phyloP scores from a whole-genome alignment of 257 asterid genomes.

The Fraxinus pennsylvanica region DNA sequence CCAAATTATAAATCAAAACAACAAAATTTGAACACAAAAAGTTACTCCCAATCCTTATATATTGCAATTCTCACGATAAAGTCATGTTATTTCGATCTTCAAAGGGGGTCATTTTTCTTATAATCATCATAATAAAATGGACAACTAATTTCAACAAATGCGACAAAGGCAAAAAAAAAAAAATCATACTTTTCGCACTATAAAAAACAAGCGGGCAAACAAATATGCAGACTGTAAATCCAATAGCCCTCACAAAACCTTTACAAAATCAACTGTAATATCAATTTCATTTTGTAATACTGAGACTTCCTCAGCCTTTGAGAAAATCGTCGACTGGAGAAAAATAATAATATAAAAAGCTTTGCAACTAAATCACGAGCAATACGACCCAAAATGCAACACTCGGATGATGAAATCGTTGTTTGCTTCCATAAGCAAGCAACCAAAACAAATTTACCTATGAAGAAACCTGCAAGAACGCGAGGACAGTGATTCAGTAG shows the following conservation, averaged over 20 bases:
- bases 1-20: too few species aligned
- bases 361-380: conserved; percentile 25
- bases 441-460: conserved; percentile 27
- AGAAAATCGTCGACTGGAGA: conserved; percentile 19
- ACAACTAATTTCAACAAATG: neutral
- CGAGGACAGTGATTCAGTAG: conserved; percentile 12
- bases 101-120: too few species aligned
- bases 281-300: conserved; percentile 13
- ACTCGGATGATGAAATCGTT: conserved; percentile 8
- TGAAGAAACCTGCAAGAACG: conserved; percentile 38
- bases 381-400: conserved; percentile 24
- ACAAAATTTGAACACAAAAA: too few species aligned
- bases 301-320: conserved; percentile 1
- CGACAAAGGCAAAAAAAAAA: neutral
- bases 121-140: neutral
- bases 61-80: too few species aligned
- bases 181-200: neutral
- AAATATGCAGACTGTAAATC: conserved; percentile 13
- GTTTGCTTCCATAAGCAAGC: conserved; percentile 35
- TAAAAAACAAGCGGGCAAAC: conserved; percentile 14
- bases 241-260: conserved; percentile 18
- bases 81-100: too few species aligned
- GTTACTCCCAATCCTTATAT: too few species aligned
- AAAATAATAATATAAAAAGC: conserved; percentile 30
- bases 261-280: conserved; percentile 30